These are phyloP conservation scores for Cladophialophora exuberans DNA, from an alignment of 2,329 filamentous ascomycete species.

Conservation along the genomic window DNA sequence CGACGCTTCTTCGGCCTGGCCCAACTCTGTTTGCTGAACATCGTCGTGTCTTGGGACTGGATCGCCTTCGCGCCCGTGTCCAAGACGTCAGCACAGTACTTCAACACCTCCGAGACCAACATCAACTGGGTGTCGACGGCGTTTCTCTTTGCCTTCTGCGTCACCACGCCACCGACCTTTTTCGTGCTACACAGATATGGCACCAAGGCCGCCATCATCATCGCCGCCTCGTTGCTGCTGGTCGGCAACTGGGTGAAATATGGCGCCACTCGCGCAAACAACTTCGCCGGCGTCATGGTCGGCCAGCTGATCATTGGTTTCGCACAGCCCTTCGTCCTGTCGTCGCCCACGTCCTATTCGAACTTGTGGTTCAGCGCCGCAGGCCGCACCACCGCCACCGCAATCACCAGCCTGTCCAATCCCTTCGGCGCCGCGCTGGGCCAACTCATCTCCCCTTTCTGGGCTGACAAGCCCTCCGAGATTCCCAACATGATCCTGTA, in stretches of 20 bases:
- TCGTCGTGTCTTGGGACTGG: conserved; percentile 97
- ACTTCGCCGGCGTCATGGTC: conserved; percentile 80
- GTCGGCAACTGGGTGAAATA: conserved; percentile 91
- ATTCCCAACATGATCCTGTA: conserved; percentile 84
- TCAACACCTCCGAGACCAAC: conserved; percentile 69
- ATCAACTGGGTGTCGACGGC: conserved; percentile 94
- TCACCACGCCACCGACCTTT: conserved; percentile 73
- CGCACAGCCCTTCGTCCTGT: conserved; percentile 88
- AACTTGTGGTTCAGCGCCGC: conserved; percentile 90
- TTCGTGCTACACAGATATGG: conserved; percentile 76
- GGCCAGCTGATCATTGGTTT: conserved; percentile 89
- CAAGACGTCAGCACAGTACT: conserved; percentile 73
- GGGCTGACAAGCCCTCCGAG: conserved; percentile 64
- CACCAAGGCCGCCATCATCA: conserved; percentile 72
- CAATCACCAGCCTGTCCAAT: conserved; percentile 81
- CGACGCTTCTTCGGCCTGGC: conserved; percentile 85
- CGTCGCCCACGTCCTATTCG: conserved; percentile 86
- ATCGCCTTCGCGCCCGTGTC: conserved; percentile 88
- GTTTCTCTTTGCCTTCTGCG: conserved; percentile 83
- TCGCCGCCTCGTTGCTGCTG: conserved; percentile 72
- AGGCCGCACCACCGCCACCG: conserved; percentile 85
- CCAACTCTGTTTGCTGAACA: conserved; percentile 84
- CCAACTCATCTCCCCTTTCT: conserved; percentile 81
- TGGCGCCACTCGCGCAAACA: conserved; percentile 63
- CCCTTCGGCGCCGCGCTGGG: conserved; percentile 87